phyloP scores from a whole-genome alignment of 2,329 filamentous ascomycete genomes.

The Pochonia chlamydosporia region DNA sequence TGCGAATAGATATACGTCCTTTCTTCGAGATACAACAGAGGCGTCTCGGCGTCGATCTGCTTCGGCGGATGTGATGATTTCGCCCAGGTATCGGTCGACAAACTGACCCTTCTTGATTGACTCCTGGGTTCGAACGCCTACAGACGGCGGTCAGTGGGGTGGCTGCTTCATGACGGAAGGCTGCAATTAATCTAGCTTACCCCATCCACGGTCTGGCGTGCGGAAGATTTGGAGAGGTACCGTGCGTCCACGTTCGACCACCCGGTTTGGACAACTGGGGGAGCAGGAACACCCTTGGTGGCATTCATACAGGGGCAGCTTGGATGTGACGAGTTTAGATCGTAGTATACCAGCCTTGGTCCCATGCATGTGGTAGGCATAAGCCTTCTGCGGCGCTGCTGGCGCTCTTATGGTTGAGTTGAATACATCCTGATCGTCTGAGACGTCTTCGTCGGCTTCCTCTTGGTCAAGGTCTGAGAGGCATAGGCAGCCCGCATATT shows the following conservation, averaged over 20 bases:
- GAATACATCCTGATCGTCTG: constrained; percentile 27
- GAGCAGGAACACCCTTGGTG: constrained; percentile 65
- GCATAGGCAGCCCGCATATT: constrained; percentile 63
- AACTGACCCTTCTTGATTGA: constrained; percentile 68
- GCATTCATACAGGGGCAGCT: constrained; percentile 72
- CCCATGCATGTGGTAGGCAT: constrained; percentile 60
- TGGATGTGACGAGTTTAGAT: constrained; percentile 44
- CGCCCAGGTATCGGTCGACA: constrained; percentile 73
- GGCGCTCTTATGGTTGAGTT: constrained; percentile 14
- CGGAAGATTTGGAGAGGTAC: constrained; percentile 73
- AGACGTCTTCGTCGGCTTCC: constrained; percentile 17
- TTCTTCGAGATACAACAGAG: constrained; percentile 51
- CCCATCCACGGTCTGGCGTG: constrained; percentile 70
- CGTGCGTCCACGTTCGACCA: constrained; percentile 68
- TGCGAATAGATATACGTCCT: constrained; percentile 73
- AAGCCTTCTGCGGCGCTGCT: constrained; percentile 30
- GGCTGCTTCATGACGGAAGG: background rate
- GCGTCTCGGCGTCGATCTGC: constrained; percentile 57
- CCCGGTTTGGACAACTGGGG: constrained; percentile 61
- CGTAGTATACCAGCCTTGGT: constrained; percentile 46
- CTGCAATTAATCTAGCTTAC: constrained; percentile 30
- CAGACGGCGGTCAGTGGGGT: background rate
- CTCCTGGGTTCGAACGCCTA: constrained; percentile 59
- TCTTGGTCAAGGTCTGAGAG: constrained; percentile 51
- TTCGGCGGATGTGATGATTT: constrained; percentile 59